These are phyloP conservation scores for Beta corolliflora DNA, from an alignment of 179 eudicot genomes.

Conservation along the genomic window DNA sequence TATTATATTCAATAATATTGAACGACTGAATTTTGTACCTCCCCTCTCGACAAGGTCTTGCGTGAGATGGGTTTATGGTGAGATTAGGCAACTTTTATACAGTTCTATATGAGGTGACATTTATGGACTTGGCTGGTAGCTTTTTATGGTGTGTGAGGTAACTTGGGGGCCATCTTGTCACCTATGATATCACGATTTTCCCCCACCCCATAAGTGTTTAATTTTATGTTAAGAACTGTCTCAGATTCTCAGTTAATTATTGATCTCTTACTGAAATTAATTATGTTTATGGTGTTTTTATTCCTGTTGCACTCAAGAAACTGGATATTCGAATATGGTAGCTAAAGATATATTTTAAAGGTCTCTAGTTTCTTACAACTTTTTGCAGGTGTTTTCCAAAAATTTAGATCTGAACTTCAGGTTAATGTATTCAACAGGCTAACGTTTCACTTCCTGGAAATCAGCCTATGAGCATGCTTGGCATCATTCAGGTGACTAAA, in stretches of 20 bases:
- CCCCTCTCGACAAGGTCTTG: too few relatives aligned
- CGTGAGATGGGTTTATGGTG: background rate
- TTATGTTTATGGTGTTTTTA: background rate
- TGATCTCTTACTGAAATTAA: background rate
- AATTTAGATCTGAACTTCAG: slow-evolving; percentile 21
- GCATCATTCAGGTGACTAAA: slow-evolving; percentile 68
- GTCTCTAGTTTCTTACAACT: slow-evolving; percentile 12
- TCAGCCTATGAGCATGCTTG: slow-evolving; percentile 79
- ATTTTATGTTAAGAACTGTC: too few relatives aligned
- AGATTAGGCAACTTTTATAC: too few relatives aligned
- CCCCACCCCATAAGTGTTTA: too few relatives aligned
- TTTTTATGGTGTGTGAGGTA: background rate
- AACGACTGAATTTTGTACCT: too few relatives aligned
- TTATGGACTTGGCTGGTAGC: background rate
- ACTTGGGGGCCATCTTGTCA: background rate
- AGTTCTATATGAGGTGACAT: background rate
- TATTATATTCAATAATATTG: too few relatives aligned
- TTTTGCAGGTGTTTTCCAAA: slow-evolving; percentile 19
- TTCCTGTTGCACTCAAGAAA: slow-evolving; percentile 10
- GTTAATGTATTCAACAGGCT: slow-evolving; percentile 46
- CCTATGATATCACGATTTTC: background rate
- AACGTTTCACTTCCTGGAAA: slow-evolving; percentile 44
- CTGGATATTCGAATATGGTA: background rate
- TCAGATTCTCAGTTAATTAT: background rate
- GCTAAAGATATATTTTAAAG: background rate